Evolutionary conservation across 2,329 filamentous ascomycete genomes (phyloP), one percentile per base, ranked within the genome.

Genomic region (Emmonsia crescens): DNA sequence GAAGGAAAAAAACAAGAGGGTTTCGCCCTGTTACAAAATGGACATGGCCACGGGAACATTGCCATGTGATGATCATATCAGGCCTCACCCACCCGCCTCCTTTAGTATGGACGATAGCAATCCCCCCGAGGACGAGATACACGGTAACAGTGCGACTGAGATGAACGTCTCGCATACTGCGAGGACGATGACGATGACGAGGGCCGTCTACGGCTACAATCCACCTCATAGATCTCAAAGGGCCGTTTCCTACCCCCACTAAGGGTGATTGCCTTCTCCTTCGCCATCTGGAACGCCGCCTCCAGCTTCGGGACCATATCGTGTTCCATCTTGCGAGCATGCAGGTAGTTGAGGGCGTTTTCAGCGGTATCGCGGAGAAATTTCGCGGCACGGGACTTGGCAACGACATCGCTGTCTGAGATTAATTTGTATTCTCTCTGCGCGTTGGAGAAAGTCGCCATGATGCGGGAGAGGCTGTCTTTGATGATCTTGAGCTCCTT

Each of bases 331-430:
- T 64, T 66, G 27, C 68, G 66, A 10, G 67, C 60, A 31, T 66
- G 62, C 9, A 78, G 66, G 55, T 74, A 75, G 16, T 68, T 66
- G 19, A 77, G 67, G 1, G 71, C 68, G 60, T 78, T 78, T 61
- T 78, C 76, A 5, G 76, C 75, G 1, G 74, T 77, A 64, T 78
- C 76, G 3, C 76, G 74, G 31, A 79, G 72, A 57, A 77, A 78
- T 57, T 73, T 73, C 29, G 74, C 73, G 0, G 71, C 67, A 27
- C 67, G 64, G 42, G 68, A 65, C 38, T 66, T 67, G 3, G 67
- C 62, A 2, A 67, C 60, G 36, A 66, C 69, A 36, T 72, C 64
- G 36, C 60, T 63, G 44, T 68, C 60, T 44, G 68, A 66, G 36
- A 71, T 62, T 4, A 63, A 64, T 19, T 29, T 33, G 64, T 74